phyloP scores from a whole-genome alignment of 805 yeast genomes.

The Nakazawaea ishiwadae region DNA sequence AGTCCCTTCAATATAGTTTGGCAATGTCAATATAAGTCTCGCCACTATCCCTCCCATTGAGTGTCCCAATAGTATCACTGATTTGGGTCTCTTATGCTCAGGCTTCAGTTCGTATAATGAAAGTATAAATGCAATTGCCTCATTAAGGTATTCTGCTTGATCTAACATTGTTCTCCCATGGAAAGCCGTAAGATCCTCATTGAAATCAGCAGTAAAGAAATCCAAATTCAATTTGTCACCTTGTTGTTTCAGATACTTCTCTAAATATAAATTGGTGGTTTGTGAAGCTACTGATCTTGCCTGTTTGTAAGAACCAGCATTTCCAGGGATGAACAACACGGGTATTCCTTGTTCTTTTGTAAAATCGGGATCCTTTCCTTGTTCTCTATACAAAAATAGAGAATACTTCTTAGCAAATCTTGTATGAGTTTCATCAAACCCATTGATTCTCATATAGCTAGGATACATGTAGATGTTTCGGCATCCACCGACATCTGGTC shows the following conservation, averaged over 20 bases:
- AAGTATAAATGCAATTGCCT: constrained; percentile 75
- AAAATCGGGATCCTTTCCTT: constrained; percentile 59
- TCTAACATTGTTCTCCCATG: constrained; percentile 92
- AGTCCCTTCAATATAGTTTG: constrained; percentile 66
- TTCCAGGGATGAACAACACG: constrained; percentile 91
- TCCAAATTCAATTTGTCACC: constrained; percentile 45
- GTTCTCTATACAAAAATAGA: constrained; percentile 84
- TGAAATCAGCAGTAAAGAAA: constrained; percentile 88
- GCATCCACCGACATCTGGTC: constrained; percentile 37
- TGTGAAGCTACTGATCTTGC: constrained; percentile 90
- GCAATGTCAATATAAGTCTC: constrained; percentile 73
- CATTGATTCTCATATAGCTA: constrained; percentile 68
- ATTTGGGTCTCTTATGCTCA: constrained; percentile 42
- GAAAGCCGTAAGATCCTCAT: constrained; percentile 93
- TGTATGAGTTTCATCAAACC: constrained; percentile 68
- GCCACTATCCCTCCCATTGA: constrained; percentile 99
- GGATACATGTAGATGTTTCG: constrained; percentile 77
- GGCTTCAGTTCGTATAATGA: constrained; percentile 46
- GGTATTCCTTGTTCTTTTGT: constrained; percentile 63
- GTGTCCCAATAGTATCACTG: constrained; percentile 82
- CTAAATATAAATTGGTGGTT: constrained; percentile 51
- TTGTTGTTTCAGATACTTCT: constrained; percentile 19
- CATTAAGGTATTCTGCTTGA: constrained; percentile 90
- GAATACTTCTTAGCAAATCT: constrained; percentile 76
- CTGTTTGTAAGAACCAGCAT: constrained; percentile 92